A percentile compares a stretch with the other conserved stretches of the same genome.
Evolutionary conservation across 2,329 filamentous ascomycete species (phyloP).

Genomic region (Diaporthe destruens): DNA sequence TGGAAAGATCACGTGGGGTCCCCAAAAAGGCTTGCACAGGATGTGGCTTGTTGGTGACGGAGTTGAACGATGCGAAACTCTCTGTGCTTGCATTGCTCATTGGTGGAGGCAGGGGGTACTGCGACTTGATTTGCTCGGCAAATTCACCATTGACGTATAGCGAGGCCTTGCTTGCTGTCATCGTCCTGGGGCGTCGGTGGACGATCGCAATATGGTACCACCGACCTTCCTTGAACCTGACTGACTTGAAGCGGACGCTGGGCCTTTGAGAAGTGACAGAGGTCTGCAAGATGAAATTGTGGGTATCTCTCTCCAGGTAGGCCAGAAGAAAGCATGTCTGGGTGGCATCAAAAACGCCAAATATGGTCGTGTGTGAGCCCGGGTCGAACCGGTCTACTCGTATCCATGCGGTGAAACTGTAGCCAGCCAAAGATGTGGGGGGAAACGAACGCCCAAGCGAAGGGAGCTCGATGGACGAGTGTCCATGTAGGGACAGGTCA

Average conservation of each 20-base stretch:
- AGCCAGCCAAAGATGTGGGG: conserved; percentile 82
- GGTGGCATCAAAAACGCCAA: conserved; percentile 91
- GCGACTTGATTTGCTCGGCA: conserved; percentile 89
- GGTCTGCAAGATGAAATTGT: conserved; percentile 95
- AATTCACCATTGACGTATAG: conserved; percentile 95
- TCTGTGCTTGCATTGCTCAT: conserved; percentile 72
- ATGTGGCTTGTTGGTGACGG: conserved; percentile 67
- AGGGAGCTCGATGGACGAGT: conserved; percentile 89
- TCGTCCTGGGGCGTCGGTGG: conserved; percentile 82
- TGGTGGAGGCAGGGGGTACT: conserved; percentile 84
- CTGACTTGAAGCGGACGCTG: conserved; percentile 92
- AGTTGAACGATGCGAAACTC: conserved; percentile 78
- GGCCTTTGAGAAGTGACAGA: conserved; percentile 88
- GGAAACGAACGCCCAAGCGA: conserved; percentile 90
- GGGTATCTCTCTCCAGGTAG: conserved; percentile 93
- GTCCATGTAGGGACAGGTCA: conserved; percentile 88
- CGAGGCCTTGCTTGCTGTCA: conserved; percentile 82
- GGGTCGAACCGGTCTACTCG: conserved; percentile 88
- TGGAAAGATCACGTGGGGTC: conserved; percentile 89
- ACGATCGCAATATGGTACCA: conserved; percentile 97
- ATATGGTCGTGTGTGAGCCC: conserved; percentile 90
- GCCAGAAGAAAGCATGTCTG: conserved; percentile 95
- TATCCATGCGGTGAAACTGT: conserved; percentile 92
- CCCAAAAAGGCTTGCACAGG: conserved; percentile 93
- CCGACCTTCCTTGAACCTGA: conserved; percentile 77